Evolutionary conservation across 1,284 basidiomycete genomes (phyloP).

Genomic region (Prillingera fragicola): DNA sequence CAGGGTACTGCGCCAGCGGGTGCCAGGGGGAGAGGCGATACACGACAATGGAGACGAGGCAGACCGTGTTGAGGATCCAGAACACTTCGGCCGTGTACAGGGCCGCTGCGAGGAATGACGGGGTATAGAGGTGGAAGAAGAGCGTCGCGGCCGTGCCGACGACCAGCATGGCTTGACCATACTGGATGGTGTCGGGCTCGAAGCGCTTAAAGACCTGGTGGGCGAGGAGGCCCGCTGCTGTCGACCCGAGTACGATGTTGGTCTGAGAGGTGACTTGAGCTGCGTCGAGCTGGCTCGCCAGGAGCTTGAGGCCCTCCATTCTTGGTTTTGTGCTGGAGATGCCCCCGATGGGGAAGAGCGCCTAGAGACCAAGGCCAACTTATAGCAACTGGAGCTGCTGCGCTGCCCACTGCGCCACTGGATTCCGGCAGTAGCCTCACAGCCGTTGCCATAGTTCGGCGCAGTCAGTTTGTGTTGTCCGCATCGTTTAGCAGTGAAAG

Average conservation of each 20-base stretch:
- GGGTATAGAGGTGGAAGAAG: neutral
- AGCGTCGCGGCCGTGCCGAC: neutral
- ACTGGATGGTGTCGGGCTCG: slow-evolving; percentile 5
- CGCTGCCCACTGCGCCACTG: no score
- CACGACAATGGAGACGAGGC: neutral
- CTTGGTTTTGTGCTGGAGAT: no score
- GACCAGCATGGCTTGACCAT: neutral
- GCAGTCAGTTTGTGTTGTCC: no score
- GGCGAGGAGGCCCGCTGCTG: neutral
- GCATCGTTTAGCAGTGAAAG: no score
- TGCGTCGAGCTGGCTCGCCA: no score
- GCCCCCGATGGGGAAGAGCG: no score
- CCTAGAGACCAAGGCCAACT: no score
- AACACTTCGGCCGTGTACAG: neutral
- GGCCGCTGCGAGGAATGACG: neutral
- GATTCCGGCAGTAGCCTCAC: no score
- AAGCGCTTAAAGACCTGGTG: slow-evolving; percentile 6
- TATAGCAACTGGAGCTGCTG: no score
- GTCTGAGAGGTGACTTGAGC: slow-evolving; percentile 1
- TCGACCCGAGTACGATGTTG: neutral
- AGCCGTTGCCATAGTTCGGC: no score
- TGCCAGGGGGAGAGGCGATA: slow-evolving; percentile 12
- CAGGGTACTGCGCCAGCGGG: slow-evolving; percentile 8
- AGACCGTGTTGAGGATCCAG: neutral
- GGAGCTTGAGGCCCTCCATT: no score